These are phyloP conservation scores for Schwanniomyces polymorphus DNA, from an alignment of 805 yeast species.

Conservation along the genomic window DNA sequence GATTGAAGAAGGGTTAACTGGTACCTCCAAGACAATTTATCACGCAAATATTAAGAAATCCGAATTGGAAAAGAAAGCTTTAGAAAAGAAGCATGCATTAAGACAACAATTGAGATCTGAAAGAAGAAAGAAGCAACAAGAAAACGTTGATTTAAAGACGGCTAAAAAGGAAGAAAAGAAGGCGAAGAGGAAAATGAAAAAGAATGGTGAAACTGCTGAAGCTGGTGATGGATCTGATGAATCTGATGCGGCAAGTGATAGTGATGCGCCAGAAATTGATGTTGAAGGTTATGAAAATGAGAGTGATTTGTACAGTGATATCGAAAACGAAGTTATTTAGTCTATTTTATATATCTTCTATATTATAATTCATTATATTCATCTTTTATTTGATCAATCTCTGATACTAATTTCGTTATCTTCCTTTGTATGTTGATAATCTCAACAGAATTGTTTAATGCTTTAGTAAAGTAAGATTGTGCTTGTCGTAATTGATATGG, in stretches of 20 bases:
- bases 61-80: constrained; percentile 53
- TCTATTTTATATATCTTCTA: background rate
- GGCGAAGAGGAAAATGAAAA: constrained; percentile 61
- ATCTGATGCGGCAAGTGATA: constrained; percentile 17
- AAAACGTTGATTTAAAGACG: constrained; percentile 71
- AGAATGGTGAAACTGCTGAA: constrained; percentile 27
- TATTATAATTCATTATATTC: background rate
- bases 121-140: constrained; percentile 77
- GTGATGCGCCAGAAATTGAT: constrained; percentile 36
- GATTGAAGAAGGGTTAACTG: constrained; percentile 85
- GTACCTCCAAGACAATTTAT: constrained; percentile 84
- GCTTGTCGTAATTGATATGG: constrained; percentile 41
- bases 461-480: constrained; percentile 35
- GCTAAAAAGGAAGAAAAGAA: constrained; percentile 73
- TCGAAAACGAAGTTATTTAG: constrained; percentile 14
- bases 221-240: constrained; percentile 20
- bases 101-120: constrained; percentile 62
- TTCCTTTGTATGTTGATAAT: constrained; percentile 17
- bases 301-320: constrained; percentile 47
- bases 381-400: background rate
- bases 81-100: constrained; percentile 68
- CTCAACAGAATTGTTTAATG: constrained; percentile 23
- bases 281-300: constrained; percentile 51
- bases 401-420: constrained; percentile 16
- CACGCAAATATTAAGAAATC: constrained; percentile 72